Conservation (phyloP, 2,329 filamentous ascomycete genomes). For the Aspergillus udagawae region DNA sequence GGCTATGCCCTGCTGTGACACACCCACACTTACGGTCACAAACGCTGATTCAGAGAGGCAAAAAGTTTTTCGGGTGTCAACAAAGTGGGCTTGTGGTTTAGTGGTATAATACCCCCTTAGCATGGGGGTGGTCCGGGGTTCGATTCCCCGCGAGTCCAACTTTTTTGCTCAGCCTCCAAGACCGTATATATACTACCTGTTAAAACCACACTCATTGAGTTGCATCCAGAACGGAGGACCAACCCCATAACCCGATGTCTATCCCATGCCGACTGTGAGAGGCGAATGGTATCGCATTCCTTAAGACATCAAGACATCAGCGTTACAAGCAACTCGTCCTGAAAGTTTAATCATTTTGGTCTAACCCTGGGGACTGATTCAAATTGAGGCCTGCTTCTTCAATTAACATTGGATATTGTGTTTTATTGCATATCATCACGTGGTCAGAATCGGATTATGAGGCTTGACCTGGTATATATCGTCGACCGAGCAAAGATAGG, state of each 20-base stretch:
- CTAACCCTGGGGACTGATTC: not conserved
- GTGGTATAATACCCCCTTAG: conserved; percentile 47
- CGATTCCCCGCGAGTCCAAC: conserved; percentile 47
- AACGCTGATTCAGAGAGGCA: accelerated
- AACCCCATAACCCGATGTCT: not conserved
- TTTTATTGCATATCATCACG: not conserved
- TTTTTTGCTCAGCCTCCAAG: not conserved
- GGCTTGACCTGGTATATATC: not conserved
- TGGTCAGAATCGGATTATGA: not conserved
- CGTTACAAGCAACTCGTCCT: not conserved
- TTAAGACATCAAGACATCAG: not conserved
- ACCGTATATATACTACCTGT: too few relatives aligned
- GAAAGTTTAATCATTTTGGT: not conserved
- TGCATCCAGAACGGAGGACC: too few relatives aligned
- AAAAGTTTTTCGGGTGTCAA: too few relatives aligned
- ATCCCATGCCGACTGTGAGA: not conserved
- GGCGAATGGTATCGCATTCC: not conserved
- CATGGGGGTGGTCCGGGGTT: conserved; percentile 47
- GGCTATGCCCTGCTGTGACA: too few relatives aligned
- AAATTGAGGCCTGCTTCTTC: not conserved
- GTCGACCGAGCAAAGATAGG: not conserved
- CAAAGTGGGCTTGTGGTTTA: conserved; percentile 37
- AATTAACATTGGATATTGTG: not conserved
- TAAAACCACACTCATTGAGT: too few relatives aligned
- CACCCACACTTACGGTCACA: too few relatives aligned